Conservation (phyloP, 2,329 filamentous ascomycete species). For the Exophiala mesophila region DNA sequence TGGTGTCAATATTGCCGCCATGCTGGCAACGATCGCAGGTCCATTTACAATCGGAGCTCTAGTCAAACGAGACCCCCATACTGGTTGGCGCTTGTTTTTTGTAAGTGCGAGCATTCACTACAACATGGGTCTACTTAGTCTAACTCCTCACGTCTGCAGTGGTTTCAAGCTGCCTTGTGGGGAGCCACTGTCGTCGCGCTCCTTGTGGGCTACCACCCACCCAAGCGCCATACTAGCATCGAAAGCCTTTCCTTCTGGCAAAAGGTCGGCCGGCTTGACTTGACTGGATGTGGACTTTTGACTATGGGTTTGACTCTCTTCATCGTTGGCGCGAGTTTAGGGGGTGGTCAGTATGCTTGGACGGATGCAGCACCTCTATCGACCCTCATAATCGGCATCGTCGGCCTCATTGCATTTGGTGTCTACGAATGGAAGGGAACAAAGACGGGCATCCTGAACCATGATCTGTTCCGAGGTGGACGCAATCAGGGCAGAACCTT, state of each 20-base stretch:
- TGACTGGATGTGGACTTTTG: constrained; percentile 8
- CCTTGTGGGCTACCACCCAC: constrained; percentile 12
- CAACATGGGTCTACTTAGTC: not conserved
- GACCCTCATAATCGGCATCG: constrained; percentile 11
- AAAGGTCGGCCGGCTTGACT: constrained; percentile 10
- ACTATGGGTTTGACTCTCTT: constrained; percentile 11
- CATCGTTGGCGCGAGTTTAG: constrained; percentile 9
- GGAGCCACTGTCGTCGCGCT: constrained; percentile 6
- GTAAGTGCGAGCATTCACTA: constrained; percentile 3
- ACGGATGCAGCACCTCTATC: constrained; percentile 5
- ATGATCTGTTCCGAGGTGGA: constrained; percentile 12
- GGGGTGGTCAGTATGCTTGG: constrained; percentile 15
- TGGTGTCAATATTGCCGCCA: constrained; percentile 4
- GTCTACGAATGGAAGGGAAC: constrained; percentile 18
- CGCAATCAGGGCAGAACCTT: constrained; percentile 4
- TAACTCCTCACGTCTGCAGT: constrained; percentile 7
- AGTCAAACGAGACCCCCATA: not conserved
- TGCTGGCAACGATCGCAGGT: constrained; percentile 1
- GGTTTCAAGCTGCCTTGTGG: constrained; percentile 14
- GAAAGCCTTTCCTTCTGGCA: constrained; percentile 11
- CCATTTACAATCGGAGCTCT: constrained; percentile 10
- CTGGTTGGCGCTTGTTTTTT: constrained; percentile 13
- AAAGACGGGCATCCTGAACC: constrained; percentile 13
- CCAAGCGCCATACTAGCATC: constrained; percentile 13
- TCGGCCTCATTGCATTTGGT: constrained; percentile 11